A percentile compares a stretch with the other conserved stretches of the same genome.
phyloP scores from a whole-genome alignment of 1,139 yeast genomes.

The Taphrina confusa region DNA sequence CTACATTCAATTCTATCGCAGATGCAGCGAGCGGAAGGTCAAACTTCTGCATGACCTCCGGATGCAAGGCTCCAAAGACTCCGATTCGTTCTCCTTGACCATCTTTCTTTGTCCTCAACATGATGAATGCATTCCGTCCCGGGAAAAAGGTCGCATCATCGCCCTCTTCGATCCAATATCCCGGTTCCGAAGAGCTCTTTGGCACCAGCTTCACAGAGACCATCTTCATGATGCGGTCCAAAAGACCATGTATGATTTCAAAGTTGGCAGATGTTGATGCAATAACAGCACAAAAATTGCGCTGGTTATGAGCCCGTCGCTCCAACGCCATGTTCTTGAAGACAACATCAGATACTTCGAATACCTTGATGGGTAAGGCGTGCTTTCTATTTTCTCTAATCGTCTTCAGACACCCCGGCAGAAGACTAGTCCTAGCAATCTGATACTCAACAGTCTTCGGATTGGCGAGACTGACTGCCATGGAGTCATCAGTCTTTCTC shows the following conservation, averaged over 20 bases:
- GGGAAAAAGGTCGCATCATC: conserved; percentile 85
- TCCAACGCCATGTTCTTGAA: conserved; percentile 77
- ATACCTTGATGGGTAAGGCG: conserved; percentile 88
- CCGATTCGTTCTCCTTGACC: conserved; percentile 57
- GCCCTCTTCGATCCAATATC: conserved; percentile 56
- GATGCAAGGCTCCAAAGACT: conserved; percentile 89
- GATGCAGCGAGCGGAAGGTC: conserved; percentile 94
- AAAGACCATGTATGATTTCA: conserved; percentile 88
- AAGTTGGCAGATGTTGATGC: conserved; percentile 96
- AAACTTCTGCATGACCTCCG: conserved; percentile 81
- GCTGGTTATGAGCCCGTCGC: conserved; percentile 87
- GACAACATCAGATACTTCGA: conserved; percentile 93
- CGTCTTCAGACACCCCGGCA: conserved; percentile 94
- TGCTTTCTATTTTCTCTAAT: conserved; percentile 95
- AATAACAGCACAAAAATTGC: conserved; percentile 91
- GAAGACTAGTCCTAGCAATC: conserved; percentile 90
- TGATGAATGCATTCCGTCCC: conserved; percentile 91
- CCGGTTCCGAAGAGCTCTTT: conserved; percentile 57
- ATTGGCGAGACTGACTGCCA: conserved; percentile 87
- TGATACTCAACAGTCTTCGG: conserved; percentile 97
- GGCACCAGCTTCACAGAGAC: conserved; percentile 60
- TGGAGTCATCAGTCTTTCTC: conserved; percentile 65
- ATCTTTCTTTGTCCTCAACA: conserved; percentile 63
- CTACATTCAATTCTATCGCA: conserved; percentile 84
- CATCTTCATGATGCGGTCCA: conserved; percentile 95